phyloP scores from a whole-genome alignment of 1,284 basidiomycete species.

The Schizophyllum amplum region DNA sequence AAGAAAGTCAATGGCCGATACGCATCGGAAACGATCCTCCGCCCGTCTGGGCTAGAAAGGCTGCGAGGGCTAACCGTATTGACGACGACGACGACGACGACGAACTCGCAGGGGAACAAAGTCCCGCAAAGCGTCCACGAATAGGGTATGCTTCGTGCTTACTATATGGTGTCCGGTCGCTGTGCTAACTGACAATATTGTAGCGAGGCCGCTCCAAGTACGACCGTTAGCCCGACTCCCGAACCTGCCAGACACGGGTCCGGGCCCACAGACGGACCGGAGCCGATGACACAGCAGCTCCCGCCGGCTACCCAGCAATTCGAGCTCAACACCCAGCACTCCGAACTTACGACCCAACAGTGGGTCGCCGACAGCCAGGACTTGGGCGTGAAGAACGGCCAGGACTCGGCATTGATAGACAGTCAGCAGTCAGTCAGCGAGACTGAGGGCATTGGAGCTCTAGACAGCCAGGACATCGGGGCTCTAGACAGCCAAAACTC shows the following conservation, averaged over 20 bases:
- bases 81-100: conserved; percentile 15
- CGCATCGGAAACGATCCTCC: conserved; percentile 51
- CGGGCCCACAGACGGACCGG: too few relatives aligned
- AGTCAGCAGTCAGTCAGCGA: neutral
- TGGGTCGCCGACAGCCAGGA: neutral
- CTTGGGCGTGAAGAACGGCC: neutral
- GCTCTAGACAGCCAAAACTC: neutral
- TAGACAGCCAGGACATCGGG: neutral
- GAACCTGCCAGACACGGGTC: too few relatives aligned
- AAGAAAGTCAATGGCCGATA: conserved; percentile 55
- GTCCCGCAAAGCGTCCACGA: conserved; percentile 16
- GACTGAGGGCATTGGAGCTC: neutral
- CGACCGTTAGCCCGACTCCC: too few relatives aligned
- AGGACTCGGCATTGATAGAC: neutral
- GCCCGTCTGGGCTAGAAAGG: conserved; percentile 62
- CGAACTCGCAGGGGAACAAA: conserved; percentile 25
- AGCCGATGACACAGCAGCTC: too few relatives aligned
- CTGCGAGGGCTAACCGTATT: conserved; percentile 16
- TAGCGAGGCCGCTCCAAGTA: too few relatives aligned
- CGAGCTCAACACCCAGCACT: too few relatives aligned
- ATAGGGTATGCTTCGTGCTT: too few relatives aligned
- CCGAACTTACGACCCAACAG: too few relatives aligned
- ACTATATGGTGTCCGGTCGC: too few relatives aligned
- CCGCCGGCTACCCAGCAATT: too few relatives aligned
- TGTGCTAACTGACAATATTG: too few relatives aligned